Conservation (phyloP, 1,284 basidiomycete species). For the Apiotrichum laibachii region DNA sequence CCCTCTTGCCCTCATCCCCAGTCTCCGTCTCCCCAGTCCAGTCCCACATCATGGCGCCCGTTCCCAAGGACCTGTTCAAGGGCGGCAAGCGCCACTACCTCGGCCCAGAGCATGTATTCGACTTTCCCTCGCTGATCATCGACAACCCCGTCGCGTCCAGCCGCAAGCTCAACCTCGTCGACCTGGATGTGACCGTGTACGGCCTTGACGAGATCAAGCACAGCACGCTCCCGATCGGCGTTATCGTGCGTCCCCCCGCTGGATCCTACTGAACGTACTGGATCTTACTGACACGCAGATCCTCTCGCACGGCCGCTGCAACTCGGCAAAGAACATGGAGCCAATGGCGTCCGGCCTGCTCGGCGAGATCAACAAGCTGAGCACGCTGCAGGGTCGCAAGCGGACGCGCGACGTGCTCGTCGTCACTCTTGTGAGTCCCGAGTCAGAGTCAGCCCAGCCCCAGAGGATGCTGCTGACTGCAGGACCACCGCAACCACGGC, state of each 20-base stretch:
- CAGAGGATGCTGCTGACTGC: neutral
- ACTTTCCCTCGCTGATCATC: slow-evolving; percentile 34
- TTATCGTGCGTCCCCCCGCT: slow-evolving; percentile 24
- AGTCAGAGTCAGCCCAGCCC: too few relatives aligned
- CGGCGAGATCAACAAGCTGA: slow-evolving; percentile 23
- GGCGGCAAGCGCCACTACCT: slow-evolving; percentile 6
- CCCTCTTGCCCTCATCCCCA: too few relatives aligned
- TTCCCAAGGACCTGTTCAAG: neutral
- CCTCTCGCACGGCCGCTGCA: slow-evolving; percentile 39
- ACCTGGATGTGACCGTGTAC: slow-evolving; percentile 38
- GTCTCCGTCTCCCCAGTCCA: too few relatives aligned
- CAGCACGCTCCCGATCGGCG: slow-evolving; percentile 29
- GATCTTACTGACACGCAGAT: slow-evolving; percentile 24
- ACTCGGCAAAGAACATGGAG: slow-evolving; percentile 36
- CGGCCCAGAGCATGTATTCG: slow-evolving; percentile 18
- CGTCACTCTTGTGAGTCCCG: slow-evolving; percentile 47
- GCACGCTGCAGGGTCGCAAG: slow-evolving; percentile 9
- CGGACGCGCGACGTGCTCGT: slow-evolving; percentile 42
- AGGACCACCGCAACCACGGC: slow-evolving; percentile 81
- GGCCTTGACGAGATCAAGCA: slow-evolving; percentile 41
- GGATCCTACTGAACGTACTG: neutral
- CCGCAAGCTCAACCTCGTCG: slow-evolving; percentile 29
- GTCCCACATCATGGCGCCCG: neutral
- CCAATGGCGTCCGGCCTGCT: slow-evolving; percentile 38
- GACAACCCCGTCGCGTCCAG: slow-evolving; percentile 18